Evolutionary conservation across 129 eudicot species (phyloP).

Genomic region (Pulicaria dysenterica): DNA sequence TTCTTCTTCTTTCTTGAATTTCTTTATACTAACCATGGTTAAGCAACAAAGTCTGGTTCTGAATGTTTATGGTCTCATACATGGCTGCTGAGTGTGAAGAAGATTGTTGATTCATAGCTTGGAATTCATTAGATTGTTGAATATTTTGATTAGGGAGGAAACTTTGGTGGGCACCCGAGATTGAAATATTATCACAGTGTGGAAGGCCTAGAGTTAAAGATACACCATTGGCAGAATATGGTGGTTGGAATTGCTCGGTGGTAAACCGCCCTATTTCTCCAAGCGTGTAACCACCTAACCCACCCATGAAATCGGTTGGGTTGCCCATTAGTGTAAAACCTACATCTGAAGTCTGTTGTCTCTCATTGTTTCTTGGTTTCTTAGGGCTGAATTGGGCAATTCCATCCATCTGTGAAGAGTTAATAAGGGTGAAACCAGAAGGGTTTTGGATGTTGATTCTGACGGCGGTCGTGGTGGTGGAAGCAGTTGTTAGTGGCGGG

Average conservation of each 20-base stretch:
- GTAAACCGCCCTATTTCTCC: constrained; percentile 71
- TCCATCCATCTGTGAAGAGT: constrained; percentile 64
- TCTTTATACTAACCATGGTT: constrained; percentile 19
- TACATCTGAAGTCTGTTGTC: constrained; percentile 47
- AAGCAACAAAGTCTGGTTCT: constrained; percentile 84
- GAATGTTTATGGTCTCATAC: constrained; percentile 67
- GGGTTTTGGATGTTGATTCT: constrained; percentile 45
- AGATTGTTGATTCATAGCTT: constrained; percentile 47
- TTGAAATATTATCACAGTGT: constrained; percentile 64
- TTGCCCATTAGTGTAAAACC: constrained; percentile 63
- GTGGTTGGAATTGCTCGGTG: constrained; percentile 54
- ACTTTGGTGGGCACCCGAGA: constrained; percentile 55
- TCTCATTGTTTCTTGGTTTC: constrained; percentile 52
- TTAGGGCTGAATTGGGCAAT: constrained; percentile 65
- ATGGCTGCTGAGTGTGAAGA: constrained; percentile 58
- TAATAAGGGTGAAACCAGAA: constrained; percentile 55
- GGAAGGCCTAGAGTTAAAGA: constrained; percentile 90
- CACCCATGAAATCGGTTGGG: constrained; percentile 72
- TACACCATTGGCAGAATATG: constrained; percentile 65
- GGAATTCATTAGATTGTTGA: constrained; percentile 60
- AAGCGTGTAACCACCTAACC: constrained; percentile 65
- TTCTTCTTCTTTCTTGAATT: constrained; percentile 8
- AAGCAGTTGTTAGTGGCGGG: constrained; percentile 33
- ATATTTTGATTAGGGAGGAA: constrained; percentile 62
- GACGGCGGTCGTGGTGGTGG: constrained; percentile 32